These are phyloP conservation scores for Lactarius hatsudake DNA, from an alignment of 768 basidiomycete genomes.

Conservation along the genomic window DNA sequence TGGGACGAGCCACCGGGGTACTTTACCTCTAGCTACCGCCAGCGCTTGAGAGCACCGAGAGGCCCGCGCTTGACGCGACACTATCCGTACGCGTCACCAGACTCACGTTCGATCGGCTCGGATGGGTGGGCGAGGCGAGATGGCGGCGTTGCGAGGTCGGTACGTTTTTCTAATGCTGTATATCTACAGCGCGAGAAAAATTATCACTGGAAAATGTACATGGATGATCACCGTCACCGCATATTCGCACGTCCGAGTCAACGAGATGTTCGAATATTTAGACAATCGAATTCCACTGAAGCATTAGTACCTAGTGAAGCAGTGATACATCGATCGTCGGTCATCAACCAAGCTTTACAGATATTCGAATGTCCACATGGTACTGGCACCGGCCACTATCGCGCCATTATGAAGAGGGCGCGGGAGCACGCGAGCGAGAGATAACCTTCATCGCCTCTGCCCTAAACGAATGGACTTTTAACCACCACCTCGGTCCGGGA, in stretches of 20 bases:
- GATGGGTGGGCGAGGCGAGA: slow-evolving; percentile 13
- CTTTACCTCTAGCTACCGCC: slow-evolving; percentile 7
- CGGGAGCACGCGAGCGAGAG: background rate
- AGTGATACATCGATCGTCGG: no score
- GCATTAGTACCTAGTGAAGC: background rate
- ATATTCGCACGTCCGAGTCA: background rate
- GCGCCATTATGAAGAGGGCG: background rate
- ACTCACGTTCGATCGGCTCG: slow-evolving; percentile 42
- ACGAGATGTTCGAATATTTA: background rate
- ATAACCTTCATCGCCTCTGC: background rate
- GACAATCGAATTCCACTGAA: background rate
- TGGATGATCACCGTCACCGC: no score
- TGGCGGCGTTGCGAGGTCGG: background rate
- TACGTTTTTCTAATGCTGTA: background rate
- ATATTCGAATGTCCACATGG: background rate
- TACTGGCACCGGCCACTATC: background rate
- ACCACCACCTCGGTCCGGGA: background rate
- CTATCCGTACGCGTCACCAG: slow-evolving; percentile 58
- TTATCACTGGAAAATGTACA: no score
- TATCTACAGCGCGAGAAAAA: no score
- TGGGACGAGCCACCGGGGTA: slow-evolving; percentile 19
- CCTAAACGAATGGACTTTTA: background rate
- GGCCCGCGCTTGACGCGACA: slow-evolving; percentile 56
- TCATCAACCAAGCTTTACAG: no score
- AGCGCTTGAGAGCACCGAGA: slow-evolving; percentile 46